Conservation (phyloP, 2,329 filamentous ascomycete genomes). For the Penicillium vulpinum region DNA sequence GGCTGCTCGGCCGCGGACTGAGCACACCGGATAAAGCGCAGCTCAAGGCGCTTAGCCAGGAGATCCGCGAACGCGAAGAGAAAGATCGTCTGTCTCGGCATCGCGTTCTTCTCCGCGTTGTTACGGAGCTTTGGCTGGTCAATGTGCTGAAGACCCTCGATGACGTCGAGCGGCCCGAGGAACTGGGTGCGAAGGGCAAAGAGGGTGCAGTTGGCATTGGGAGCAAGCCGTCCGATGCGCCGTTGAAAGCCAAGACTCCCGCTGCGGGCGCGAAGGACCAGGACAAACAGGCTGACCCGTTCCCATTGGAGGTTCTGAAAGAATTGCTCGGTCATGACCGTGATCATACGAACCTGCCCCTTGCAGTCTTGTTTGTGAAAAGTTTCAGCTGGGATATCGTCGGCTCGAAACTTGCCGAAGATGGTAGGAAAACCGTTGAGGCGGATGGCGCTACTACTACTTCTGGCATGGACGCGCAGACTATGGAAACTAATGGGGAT, state of each 20-base stretch:
- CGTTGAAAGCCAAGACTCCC: conserved; percentile 64
- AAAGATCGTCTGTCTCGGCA: conserved; percentile 88
- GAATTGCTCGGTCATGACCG: conserved; percentile 91
- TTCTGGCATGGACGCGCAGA: conserved; percentile 50
- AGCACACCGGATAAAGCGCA: conserved; percentile 84
- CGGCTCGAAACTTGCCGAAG: conserved; percentile 70
- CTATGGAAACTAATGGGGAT: conserved; percentile 46
- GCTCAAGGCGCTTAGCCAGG: conserved; percentile 74
- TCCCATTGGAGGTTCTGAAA: conserved; percentile 95
- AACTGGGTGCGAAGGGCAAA: conserved; percentile 56
- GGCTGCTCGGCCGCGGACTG: conserved; percentile 87
- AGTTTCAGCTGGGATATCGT: conserved; percentile 94
- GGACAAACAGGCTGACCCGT: conserved; percentile 76
- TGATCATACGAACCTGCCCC: conserved; percentile 84
- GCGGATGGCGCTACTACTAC: conserved; percentile 70
- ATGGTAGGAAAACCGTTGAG: conserved; percentile 80
- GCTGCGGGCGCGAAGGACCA: conserved; percentile 55
- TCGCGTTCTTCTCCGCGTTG: conserved; percentile 79
- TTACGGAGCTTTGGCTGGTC: conserved; percentile 94
- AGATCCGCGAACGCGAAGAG: conserved; percentile 90
- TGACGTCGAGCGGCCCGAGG: conserved; percentile 65
- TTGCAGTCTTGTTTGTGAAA: conserved; percentile 94
- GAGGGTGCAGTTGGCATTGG: conserved; percentile 46
- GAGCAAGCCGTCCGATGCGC: conserved; percentile 53
- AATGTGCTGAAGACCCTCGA: conserved; percentile 80